phyloP scores from a whole-genome alignment of 169 alveolate genomes.

The Plasmodium inui region DNA sequence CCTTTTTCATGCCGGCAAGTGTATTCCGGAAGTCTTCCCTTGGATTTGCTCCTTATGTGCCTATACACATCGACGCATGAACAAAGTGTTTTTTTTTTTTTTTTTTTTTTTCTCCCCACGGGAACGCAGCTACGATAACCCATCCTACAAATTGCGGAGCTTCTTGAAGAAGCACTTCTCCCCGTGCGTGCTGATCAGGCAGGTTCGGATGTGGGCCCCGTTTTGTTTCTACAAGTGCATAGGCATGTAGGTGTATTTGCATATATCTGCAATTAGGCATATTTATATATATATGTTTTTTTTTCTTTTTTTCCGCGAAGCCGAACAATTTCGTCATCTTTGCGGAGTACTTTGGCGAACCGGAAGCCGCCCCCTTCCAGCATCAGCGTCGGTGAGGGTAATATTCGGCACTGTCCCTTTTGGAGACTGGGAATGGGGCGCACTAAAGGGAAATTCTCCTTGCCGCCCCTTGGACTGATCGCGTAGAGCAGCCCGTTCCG shows the following conservation, averaged over 20 bases:
- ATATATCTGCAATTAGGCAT: neutral
- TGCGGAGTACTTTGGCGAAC: slow-evolving; percentile 14
- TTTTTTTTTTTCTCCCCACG: neutral
- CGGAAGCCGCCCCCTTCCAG: neutral
- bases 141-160: slow-evolving; percentile 34
- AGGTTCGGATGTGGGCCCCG: neutral
- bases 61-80: neutral
- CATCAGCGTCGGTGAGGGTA: neutral
- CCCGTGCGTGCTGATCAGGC: slow-evolving; percentile 36
- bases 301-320: slow-evolving; percentile 25
- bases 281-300: too few relatives aligned
- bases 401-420: neutral
- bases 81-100: neutral
- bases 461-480: neutral
- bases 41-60: neutral
- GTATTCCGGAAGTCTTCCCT: neutral
- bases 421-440: neutral
- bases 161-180: slow-evolving; percentile 42
- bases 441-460: neutral
- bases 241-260: neutral
- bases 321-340: slow-evolving; percentile 57
- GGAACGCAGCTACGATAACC: slow-evolving; percentile 36
- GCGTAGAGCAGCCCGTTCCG: neutral
- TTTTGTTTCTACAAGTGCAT: neutral
- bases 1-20: neutral